Evolutionary conservation across 805 yeast species (phyloP).

Genomic region (Metschnikowia henanensis): DNA sequence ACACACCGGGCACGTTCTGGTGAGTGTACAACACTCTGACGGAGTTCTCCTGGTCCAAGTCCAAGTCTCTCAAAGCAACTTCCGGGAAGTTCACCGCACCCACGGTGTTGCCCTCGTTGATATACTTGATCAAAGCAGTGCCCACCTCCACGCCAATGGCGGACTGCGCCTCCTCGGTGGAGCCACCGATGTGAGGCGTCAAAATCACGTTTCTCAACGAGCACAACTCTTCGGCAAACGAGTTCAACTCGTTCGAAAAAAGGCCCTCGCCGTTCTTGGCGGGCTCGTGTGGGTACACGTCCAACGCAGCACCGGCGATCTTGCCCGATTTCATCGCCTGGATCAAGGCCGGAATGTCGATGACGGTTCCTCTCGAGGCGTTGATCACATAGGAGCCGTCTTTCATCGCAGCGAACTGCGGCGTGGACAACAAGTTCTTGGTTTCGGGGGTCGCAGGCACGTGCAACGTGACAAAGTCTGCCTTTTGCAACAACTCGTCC

Average conservation of each 20-base stretch:
- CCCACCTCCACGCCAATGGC: constrained; percentile 97
- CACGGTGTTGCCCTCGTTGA: constrained; percentile 91
- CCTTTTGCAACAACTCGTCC: constrained; percentile 71
- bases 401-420: constrained; percentile 95
- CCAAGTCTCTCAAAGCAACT: constrained; percentile 84
- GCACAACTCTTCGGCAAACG: constrained; percentile 81
- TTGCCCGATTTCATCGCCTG: constrained; percentile 91
- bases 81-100: constrained; percentile 99
- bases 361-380: constrained; percentile 97
- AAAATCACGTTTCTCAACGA: constrained; percentile 84
- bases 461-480: constrained; percentile 92
- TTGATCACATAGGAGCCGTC: constrained; percentile 93
- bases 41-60: constrained; percentile 80
- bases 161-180: constrained; percentile 98
- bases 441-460: constrained; percentile 96
- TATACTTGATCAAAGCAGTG: constrained; percentile 80
- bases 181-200: constrained; percentile 98
- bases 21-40: constrained; percentile 96
- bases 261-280: constrained; percentile 89
- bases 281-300: constrained; percentile 96
- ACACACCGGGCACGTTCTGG: constrained; percentile 98
- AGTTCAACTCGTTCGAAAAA: constrained; percentile 71
- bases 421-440: constrained; percentile 80
- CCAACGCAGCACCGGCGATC: constrained; percentile 96
- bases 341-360: constrained; percentile 91